Evolutionary conservation across 495 filamentous ascomycete genomes (phyloP), one percentile per base, ranked within the genome.

Genomic region (Neurospora tetrasperma): DNA sequence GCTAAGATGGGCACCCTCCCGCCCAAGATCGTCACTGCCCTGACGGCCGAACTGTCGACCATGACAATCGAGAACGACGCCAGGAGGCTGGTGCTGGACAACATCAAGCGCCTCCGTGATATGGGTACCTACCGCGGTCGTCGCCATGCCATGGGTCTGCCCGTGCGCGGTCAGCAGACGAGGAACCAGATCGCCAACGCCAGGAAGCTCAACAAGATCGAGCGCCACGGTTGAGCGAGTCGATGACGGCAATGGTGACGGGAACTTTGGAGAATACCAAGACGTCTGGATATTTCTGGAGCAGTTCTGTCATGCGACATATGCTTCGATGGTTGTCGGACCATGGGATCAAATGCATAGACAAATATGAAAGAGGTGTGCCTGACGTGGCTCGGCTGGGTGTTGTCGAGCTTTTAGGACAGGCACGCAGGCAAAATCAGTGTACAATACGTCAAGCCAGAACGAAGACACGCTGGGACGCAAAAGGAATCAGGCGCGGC

Each of bases 41-140:
- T 99, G 71, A 93, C 89, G n/a, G 89, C 90, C 54, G 92, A 94
- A 77, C 85, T 99, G 46, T 92, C 94, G 8, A 90, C 89, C 12
- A 94, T 99, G 94, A 96, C 90, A 54, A 93, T 97, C 74, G 96
- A 98, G 80, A 97, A 92, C 77, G 94, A 99, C 75, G 85, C 97
- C 73, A 84, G 89, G 78, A 86, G 90, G 80, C 85, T 92, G 70
- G 76, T 97, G 48, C 82, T 88, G 75, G 93, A 97, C 41, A 93
- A 98, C 78, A 97, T 99, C 76, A 87, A 86, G 77, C 87, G 96
- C 42, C 78, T 99, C 80, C 90, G 91, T 79, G 94, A 97, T 80
- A 97, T 97, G 83, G 95, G 95, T 42, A 89, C 92, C 14, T 97
- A 97, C 82, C 85, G 96, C 44, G 96, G 96, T 71, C 88, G 93